Evolutionary conservation across 2,329 filamentous ascomycete species (phyloP).

Genomic region (Claviceps capensis): DNA sequence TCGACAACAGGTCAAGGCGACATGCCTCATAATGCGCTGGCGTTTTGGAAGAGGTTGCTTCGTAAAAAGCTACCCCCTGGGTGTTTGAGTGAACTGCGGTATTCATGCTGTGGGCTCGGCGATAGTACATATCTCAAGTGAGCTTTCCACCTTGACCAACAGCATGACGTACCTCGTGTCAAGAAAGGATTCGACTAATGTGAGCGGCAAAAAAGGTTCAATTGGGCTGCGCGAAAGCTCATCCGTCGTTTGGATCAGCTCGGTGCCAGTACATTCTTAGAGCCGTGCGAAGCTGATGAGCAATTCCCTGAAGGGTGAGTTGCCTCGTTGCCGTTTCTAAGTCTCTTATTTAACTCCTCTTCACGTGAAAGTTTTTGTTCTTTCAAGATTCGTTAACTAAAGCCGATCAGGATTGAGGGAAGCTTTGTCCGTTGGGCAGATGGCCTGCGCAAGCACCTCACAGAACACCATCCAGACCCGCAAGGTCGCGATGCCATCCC

Average conservation of each 20-base stretch:
- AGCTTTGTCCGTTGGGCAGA: constrained; percentile 67
- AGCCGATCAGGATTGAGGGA: constrained; percentile 55
- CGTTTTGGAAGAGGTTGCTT: constrained; percentile 76
- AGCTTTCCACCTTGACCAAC: constrained; percentile 11
- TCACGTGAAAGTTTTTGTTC: neutral
- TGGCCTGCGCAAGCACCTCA: constrained; percentile 50
- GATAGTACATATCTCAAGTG: constrained; percentile 91
- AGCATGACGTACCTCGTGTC: neutral
- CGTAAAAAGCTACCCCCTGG: constrained; percentile 61
- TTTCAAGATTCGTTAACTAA: neutral
- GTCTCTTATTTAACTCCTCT: neutral
- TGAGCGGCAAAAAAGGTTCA: constrained; percentile 46
- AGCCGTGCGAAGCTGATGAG: constrained; percentile 79
- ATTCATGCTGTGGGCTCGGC: constrained; percentile 80
- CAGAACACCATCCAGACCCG: constrained; percentile 56
- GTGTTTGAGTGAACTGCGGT: constrained; percentile 55
- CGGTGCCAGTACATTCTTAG: constrained; percentile 63
- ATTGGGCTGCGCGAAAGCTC: constrained; percentile 83
- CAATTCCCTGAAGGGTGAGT: constrained; percentile 77
- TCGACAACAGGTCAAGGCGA: constrained; percentile 95
- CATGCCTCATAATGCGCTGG: constrained; percentile 67
- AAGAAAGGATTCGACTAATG: neutral
- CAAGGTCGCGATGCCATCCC: constrained; percentile 55
- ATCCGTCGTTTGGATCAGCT: constrained; percentile 74
- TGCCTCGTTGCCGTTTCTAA: constrained; percentile 14